Base-by-base conservation (phyloP, 208 protist species). In the Acanthamoeba quina region DNA sequence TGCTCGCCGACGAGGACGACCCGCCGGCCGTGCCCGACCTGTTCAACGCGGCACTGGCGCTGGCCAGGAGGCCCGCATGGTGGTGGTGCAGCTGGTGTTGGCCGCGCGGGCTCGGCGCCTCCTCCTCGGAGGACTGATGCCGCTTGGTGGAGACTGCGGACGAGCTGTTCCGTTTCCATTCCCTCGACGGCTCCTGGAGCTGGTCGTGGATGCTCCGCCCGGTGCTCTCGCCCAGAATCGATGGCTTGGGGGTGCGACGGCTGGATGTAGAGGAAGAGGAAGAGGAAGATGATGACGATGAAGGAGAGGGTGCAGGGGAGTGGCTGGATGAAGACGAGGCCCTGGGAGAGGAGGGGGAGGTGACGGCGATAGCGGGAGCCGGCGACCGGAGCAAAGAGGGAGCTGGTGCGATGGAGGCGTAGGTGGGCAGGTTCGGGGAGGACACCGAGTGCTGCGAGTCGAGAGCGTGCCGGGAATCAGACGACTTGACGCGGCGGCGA, bases 221-320 rank as follows among this genome's bases (percentile, higher is more conserved):
- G 37, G 72, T 82, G 72, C 72, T 82, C 72, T 82, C 72, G 37
- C 72, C 44, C 44, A 82, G 37, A 37, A 26, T 26, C 19, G 72
- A 82, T 13, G 41, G 72, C 34, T 54, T 7, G 29, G 64, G 64
- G 26, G 34, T 72, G 64, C 31, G 72, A 5, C 49, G 72, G 17
- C 10, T 72, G 21, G 72, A 26, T 17, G 72, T 5, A 34, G 44
- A 34, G 9, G 68, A 34, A 3, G 37, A 34, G 9, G 68, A 34
- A 3, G 37, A 76, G 10, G 68, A 19, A 24, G 68, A 31, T 11
- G 68, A 15, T 11, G 68, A 76, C 0, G 31, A 34, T 5, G 31
- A 34, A 76, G 68, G 47, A 47, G 37, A 76, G 19, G 58, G 24
- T 24, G 58, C 29, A n/a, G 24, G 0, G 5, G 17, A 29, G 10